Conservation (phyloP, 75 land plant genomes). For the Cupressus sempervirens region DNA sequence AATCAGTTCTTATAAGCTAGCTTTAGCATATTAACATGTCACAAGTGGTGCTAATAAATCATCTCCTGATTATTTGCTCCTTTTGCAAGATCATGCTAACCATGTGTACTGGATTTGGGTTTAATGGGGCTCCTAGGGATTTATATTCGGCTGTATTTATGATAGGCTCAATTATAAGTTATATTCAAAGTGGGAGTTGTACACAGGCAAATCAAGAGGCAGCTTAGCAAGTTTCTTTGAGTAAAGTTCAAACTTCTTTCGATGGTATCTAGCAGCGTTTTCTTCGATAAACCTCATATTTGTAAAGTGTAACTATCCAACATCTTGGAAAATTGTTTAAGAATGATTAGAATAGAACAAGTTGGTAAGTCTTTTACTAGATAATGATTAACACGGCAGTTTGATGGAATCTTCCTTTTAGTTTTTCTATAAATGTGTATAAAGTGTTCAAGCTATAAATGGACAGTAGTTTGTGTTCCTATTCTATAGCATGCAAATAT, state of each 20-base stretch:
- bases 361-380: background rate
- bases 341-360: background rate
- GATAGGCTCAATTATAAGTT: background rate
- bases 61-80: too few relatives aligned
- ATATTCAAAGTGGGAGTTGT: background rate
- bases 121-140: background rate
- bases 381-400: background rate
- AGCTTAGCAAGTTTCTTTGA: background rate
- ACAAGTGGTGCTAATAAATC: too few relatives aligned
- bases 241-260: background rate
- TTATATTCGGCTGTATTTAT: background rate
- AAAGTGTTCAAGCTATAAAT: background rate
- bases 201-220: background rate
- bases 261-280: background rate
- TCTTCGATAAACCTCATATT: background rate
- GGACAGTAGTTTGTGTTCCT: background rate
- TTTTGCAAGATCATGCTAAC: too few relatives aligned
- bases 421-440: background rate
- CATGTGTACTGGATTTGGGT: background rate
- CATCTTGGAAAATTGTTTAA: background rate
- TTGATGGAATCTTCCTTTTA: background rate
- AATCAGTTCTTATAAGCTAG: too few relatives aligned
- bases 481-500: background rate
- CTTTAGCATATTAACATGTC: too few relatives aligned
- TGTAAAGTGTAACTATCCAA: background rate